phyloP scores from a whole-genome alignment of 169 alveolate genomes.

The Eimeria acervulina region DNA sequence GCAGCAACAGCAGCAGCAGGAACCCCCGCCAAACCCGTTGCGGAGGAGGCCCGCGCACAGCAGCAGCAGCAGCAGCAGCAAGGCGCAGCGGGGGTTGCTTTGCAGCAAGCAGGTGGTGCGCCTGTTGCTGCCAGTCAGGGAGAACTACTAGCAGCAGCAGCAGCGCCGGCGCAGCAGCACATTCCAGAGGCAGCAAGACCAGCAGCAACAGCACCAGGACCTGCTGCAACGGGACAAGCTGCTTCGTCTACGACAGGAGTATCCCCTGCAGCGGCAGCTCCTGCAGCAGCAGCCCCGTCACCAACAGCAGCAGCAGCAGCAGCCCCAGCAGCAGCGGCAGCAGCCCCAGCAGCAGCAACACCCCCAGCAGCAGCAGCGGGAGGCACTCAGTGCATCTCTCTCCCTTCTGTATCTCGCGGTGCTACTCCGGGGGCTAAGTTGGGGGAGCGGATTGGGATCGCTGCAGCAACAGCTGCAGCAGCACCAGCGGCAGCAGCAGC shows the following conservation, averaged over 20 bases:
- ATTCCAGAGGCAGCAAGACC: not conserved
- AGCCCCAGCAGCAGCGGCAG: conserved; percentile 7
- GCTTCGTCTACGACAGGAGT: not conserved
- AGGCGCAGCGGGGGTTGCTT: not conserved
- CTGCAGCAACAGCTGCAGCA: not conserved
- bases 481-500: not conserved
- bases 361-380: conserved; percentile 22
- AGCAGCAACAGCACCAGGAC: conserved; percentile 35
- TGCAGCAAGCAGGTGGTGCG: not conserved
- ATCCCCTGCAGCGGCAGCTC: not conserved
- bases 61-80: not conserved
- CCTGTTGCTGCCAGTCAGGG: not conserved
- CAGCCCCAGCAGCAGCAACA: not conserved
- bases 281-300: not conserved
- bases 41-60: not conserved
- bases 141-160: not conserved
- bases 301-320: not conserved
- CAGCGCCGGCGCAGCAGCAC: not conserved
- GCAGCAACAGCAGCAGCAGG: conserved; percentile 23
- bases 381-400: conserved; percentile 27
- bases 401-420: conserved; percentile 23
- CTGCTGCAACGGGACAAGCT: not conserved
- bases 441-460: not conserved
- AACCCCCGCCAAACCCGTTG: not conserved
- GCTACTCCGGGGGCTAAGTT: not conserved